Conservation (phyloP, 2,329 filamentous ascomycete genomes). For the Paramyrothecium sp. region DNA sequence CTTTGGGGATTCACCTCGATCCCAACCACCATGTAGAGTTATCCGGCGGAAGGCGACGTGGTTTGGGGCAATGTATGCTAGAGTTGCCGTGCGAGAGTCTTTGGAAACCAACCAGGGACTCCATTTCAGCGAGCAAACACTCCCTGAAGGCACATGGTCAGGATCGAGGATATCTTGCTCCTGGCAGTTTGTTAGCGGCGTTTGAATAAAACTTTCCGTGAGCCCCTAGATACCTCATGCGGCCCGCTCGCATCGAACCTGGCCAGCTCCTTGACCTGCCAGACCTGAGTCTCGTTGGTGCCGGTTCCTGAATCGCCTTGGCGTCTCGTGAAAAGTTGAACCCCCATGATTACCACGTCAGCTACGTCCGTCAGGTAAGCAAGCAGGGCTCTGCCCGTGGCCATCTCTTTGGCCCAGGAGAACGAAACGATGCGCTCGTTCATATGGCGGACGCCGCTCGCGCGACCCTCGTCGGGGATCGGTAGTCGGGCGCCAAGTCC, state of each 20-base stretch:
- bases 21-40: slow-evolving; percentile 35
- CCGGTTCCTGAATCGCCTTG: slow-evolving; percentile 11
- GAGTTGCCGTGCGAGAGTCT: slow-evolving; percentile 35
- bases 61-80: slow-evolving; percentile 50
- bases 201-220: neutral
- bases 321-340: slow-evolving; percentile 35
- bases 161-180: slow-evolving; percentile 36
- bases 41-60: slow-evolving; percentile 56
- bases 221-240: slow-evolving; percentile 29
- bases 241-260: slow-evolving; percentile 48
- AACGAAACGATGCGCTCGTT: slow-evolving; percentile 49
- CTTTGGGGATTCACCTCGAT: slow-evolving; percentile 29
- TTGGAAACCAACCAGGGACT: slow-evolving; percentile 47
- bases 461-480: slow-evolving; percentile 39
- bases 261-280: slow-evolving; percentile 49
- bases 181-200: slow-evolving; percentile 17
- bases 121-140: slow-evolving; percentile 52
- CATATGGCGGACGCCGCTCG: slow-evolving; percentile 29
- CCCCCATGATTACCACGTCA: slow-evolving; percentile 49
- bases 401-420: slow-evolving; percentile 48
- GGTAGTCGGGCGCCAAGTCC: slow-evolving; percentile 51
- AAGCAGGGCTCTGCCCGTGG: slow-evolving; percentile 40
- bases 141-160: slow-evolving; percentile 46
- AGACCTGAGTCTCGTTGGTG: slow-evolving; percentile 31
- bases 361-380: slow-evolving; percentile 50